Conservation (phyloP, 345 rosid species). For the Populus euphratica region DNA sequence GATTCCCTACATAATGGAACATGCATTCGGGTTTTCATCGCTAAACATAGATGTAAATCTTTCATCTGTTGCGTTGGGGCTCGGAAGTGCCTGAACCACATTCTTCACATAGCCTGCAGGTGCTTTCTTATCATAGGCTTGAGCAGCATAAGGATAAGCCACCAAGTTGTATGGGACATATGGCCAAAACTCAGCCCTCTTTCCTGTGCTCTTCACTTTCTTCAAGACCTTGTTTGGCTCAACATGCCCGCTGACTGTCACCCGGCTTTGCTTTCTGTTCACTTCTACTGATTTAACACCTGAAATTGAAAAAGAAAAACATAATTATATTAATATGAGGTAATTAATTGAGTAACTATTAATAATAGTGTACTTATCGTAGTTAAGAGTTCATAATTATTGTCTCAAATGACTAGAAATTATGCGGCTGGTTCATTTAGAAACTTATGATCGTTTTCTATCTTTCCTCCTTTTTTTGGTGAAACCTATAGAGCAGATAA, state of each 20-base stretch:
- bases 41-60: slow-evolving; percentile 36
- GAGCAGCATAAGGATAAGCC: slow-evolving; percentile 43
- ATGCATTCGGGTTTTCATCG: slow-evolving; percentile 52
- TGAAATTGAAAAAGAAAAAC: neutral
- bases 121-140: slow-evolving; percentile 55
- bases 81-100: slow-evolving; percentile 37
- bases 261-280: slow-evolving; percentile 48
- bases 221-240: slow-evolving; percentile 48
- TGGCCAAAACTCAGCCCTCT: slow-evolving; percentile 55
- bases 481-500: neutral
- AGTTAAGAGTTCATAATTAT: neutral
- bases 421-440: neutral
- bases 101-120: slow-evolving; percentile 50
- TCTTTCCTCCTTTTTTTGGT: no score
- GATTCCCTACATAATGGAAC: slow-evolving; percentile 41
- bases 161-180: slow-evolving; percentile 47
- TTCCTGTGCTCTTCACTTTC: slow-evolving; percentile 42
- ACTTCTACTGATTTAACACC: slow-evolving; percentile 46
- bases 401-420: neutral
- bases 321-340: neutral
- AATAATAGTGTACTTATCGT: neutral
- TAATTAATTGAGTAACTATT: neutral
- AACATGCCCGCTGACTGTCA: slow-evolving; percentile 40
- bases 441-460: neutral
- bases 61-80: slow-evolving; percentile 33